Evolutionary conservation across 2,329 filamentous ascomycete species (phyloP).

Genomic region (Xylaria sp.): DNA sequence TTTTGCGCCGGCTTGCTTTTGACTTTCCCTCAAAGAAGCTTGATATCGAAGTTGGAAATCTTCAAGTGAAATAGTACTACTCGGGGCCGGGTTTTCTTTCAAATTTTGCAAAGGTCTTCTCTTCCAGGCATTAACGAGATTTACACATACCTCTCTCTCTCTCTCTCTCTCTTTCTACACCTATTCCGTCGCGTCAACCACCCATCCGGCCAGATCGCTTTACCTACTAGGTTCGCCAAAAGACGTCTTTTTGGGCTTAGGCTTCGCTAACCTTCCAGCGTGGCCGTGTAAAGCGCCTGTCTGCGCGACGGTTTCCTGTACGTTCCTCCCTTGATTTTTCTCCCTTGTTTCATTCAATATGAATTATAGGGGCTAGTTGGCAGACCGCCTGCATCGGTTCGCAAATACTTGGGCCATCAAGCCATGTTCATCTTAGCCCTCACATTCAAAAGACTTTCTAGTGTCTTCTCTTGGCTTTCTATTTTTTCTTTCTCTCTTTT

Average conservation of each 20-base stretch:
- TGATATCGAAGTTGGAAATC: slow-evolving; percentile 3
- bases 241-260: background rate
- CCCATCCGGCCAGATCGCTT: slow-evolving; percentile 1
- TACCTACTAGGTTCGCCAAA: slow-evolving; percentile 1
- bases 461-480: too few relatives aligned
- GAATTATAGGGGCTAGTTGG: background rate
- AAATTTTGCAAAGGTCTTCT: background rate
- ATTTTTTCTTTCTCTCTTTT: background rate
- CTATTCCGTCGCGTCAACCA: slow-evolving; percentile 16
- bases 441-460: background rate
- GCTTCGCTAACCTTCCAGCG: slow-evolving; percentile 4
- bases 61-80: slow-evolving; percentile 20
- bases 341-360: background rate
- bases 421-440: too few relatives aligned
- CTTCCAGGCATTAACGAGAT: too few relatives aligned
- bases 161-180: background rate
- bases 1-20: background rate
- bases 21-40: background rate
- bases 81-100: slow-evolving; percentile 1
- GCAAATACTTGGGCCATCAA: background rate
- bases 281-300: background rate
- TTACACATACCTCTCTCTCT: too few relatives aligned
- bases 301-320: slow-evolving; percentile 3
- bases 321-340: background rate
- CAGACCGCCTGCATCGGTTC: background rate